Evolutionary conservation across 2,329 filamentous ascomycete genomes (phyloP), one percentile per base, ranked within the genome.

Genomic region (Lomentospora prolificans): DNA sequence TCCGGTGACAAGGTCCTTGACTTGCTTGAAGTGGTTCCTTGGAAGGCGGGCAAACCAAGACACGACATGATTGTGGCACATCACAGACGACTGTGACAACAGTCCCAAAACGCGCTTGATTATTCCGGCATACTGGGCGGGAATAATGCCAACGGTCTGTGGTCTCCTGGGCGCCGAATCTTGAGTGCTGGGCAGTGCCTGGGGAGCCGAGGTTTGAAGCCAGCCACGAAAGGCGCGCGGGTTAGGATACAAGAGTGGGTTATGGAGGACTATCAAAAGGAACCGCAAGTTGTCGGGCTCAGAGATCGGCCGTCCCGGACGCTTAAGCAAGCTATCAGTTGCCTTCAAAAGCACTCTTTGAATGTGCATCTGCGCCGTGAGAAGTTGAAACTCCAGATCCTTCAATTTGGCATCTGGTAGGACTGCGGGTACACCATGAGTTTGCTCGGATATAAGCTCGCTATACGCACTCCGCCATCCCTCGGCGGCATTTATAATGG

Each of bases 81-180:
- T 80, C 57, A 82, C 80, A 0, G 89, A 79, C 10, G 88, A 75
- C 66, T 95, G 89, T 1, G 89, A 86, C 24, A 95, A 66, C 8
- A 96, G 72, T 1, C 91, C 91, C 25, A 95, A 69, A 39, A 95
- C 84, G 36, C 91, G 82, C 68, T 96, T 96, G 63, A 95, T 81
- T 55, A 96, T 86, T 82, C 1, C 85, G 85, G 17, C 24, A 33
- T 50, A 19, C 19, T 52, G 50, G 50, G 36, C 17, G 14, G 50
- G n/a, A 33, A 48, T 14, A 10, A 25, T 19, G 9, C 22, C 7
- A 10, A 19, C 44, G 2, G 17, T 4, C 19, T 12, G 12, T 2
- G 17, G n/a, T n/a, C n/a, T 14, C 44, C 44, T 48, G 19, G 44
- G 44, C 22, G 44, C 17, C 24, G 44, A 25, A 14, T 22, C 22